Percentiles rank a stretch among this genome's conserved stretches.
phyloP scores from a whole-genome alignment of 23 red algal genomes.

The Gracilaria domingensis region DNA sequence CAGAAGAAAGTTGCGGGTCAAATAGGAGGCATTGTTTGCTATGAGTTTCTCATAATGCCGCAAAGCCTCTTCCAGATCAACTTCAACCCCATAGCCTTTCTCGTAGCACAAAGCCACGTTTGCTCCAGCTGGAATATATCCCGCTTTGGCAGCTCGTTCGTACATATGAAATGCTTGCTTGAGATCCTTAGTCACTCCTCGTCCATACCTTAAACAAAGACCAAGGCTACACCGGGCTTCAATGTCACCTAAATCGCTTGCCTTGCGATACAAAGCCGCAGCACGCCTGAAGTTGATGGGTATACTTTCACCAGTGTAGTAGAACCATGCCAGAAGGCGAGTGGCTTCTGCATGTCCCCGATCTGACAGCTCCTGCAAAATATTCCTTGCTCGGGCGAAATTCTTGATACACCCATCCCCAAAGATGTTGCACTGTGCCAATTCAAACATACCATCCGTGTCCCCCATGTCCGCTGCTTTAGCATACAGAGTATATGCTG shows the following conservation, averaged over 20 bases:
- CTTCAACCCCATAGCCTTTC: conserved; percentile 45
- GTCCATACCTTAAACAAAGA: conserved; percentile 13
- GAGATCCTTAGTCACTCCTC: conserved; percentile 29
- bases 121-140: conserved; percentile 36
- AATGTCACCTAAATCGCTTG: conserved; percentile 39
- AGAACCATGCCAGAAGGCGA: conserved; percentile 35
- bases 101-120: conserved; percentile 57
- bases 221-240: conserved; percentile 32
- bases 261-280: conserved; percentile 31
- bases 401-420: conserved; percentile 60
- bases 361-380: conserved; percentile 55
- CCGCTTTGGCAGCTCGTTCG: conserved; percentile 32
- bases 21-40: background rate
- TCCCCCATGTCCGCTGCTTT: conserved; percentile 42
- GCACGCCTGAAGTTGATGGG: conserved; percentile 31
- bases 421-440: conserved; percentile 50
- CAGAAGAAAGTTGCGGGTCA: conserved; percentile 30
- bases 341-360: conserved; percentile 40
- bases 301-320: conserved; percentile 40
- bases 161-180: conserved; percentile 38
- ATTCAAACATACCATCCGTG: conserved; percentile 41
- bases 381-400: conserved; percentile 40
- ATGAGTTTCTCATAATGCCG: conserved; percentile 32
- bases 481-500: conserved; percentile 7
- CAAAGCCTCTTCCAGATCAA: conserved; percentile 25